phyloP scores from a whole-genome alignment of 140 eudicot species.

The Erigeron philadelphicus region DNA sequence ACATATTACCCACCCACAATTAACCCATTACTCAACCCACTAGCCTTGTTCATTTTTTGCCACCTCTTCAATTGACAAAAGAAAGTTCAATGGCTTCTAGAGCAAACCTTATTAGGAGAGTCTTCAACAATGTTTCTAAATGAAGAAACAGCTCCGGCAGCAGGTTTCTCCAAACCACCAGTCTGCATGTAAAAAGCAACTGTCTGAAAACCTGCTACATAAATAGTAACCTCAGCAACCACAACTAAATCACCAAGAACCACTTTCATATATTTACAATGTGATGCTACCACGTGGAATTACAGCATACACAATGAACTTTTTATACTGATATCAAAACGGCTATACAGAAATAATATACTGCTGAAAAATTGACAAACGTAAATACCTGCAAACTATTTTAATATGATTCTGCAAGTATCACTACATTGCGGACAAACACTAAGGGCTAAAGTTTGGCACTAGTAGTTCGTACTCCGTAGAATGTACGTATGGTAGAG shows the following conservation, averaged over 20 bases:
- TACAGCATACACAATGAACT: constrained; percentile 13
- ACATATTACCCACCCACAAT: too few species aligned
- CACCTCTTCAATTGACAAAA: constrained; percentile 3
- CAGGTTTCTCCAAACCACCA: constrained; percentile 61
- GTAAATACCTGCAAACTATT: constrained; percentile 4
- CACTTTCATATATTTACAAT: constrained; percentile 26
- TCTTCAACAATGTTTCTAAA: constrained; percentile 57
- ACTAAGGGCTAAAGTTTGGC: constrained; percentile 1
- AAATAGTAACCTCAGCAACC: constrained; percentile 85
- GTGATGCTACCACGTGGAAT: constrained; percentile 14
- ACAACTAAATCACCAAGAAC: constrained; percentile 29
- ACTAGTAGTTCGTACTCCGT: background rate
- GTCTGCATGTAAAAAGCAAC: constrained; percentile 99
- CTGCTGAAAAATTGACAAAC: constrained; percentile 8
- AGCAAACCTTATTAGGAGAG: constrained; percentile 79
- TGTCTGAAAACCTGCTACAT: constrained; percentile 99
- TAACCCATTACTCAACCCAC: too few species aligned
- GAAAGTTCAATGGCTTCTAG: constrained; percentile 1
- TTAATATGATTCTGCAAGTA: constrained; percentile 13
- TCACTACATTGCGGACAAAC: constrained; percentile 13
- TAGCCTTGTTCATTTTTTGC: background rate
- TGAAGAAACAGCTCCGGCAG: constrained; percentile 44
- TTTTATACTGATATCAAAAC: constrained; percentile 4
- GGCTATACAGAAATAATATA: background rate
- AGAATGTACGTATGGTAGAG: background rate